Evolutionary conservation across 345 rosid genomes (phyloP).

Genomic region (Corymbia maculata): DNA sequence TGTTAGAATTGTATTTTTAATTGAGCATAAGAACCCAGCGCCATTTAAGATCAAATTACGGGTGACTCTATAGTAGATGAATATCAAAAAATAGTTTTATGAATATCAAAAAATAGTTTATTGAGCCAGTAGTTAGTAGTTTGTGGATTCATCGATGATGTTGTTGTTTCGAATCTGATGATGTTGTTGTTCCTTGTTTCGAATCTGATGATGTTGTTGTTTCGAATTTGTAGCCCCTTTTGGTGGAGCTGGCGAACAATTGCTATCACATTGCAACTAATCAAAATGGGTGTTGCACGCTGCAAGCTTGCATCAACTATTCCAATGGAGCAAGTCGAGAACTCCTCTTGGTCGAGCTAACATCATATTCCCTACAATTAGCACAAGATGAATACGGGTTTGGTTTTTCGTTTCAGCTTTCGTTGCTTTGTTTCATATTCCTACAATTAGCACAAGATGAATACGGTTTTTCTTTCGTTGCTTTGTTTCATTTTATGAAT

Average conservation of each 20-base stretch:
- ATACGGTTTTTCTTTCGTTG: no score
- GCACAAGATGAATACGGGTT: conserved; percentile 32
- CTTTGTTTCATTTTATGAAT: no score
- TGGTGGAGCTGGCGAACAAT: conserved; percentile 9
- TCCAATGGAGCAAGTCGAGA: conserved; percentile 3
- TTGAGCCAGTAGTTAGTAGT: no score
- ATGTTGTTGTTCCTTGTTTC: no score
- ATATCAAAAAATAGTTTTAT: background rate
- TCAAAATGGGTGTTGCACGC: conserved; percentile 26
- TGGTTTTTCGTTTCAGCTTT: background rate
- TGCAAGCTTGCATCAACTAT: conserved; percentile 15
- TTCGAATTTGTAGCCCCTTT: conserved; percentile 9
- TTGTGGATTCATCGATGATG: background rate
- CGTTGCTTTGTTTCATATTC: no score
- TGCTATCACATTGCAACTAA: conserved; percentile 24
- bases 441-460: no score
- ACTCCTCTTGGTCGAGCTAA: conserved; percentile 7
- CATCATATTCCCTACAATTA: conserved; percentile 10
- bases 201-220: background rate
- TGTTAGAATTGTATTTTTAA: no score
- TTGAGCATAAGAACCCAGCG: background rate
- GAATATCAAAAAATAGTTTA: no score
- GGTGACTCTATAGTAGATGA: background rate
- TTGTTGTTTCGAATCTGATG: background rate
- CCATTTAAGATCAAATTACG: background rate